phyloP scores from a whole-genome alignment of 2,329 filamentous ascomycete species.

The Neophaeococcomyces mojaviensis region DNA sequence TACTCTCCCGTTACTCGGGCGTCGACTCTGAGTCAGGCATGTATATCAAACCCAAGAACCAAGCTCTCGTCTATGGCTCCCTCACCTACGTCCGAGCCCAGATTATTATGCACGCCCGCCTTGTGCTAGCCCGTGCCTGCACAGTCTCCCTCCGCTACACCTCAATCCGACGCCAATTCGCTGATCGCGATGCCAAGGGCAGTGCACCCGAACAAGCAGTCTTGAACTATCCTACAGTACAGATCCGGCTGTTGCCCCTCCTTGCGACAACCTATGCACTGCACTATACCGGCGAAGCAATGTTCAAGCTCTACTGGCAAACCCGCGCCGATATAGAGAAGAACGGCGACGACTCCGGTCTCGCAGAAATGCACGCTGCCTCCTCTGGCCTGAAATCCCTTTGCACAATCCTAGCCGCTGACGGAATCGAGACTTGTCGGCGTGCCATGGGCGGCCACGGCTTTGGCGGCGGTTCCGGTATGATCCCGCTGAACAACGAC shows the following conservation, averaged over 20 bases:
- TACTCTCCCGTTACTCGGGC: slow-evolving; percentile 43
- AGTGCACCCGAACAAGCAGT: slow-evolving; percentile 38
- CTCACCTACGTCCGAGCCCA: slow-evolving; percentile 40
- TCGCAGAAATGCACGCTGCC: slow-evolving; percentile 48
- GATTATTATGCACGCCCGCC: slow-evolving; percentile 39
- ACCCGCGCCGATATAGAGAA: slow-evolving; percentile 40
- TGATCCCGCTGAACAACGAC: slow-evolving; percentile 45
- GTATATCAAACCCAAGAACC: slow-evolving; percentile 41
- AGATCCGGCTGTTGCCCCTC: slow-evolving; percentile 47
- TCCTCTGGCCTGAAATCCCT: slow-evolving; percentile 48
- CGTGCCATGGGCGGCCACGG: slow-evolving; percentile 49
- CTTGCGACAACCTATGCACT: slow-evolving; percentile 47
- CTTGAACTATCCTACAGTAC: slow-evolving; percentile 48
- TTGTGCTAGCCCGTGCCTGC: slow-evolving; percentile 47
- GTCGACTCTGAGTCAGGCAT: slow-evolving; percentile 40
- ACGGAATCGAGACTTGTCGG: slow-evolving; percentile 48
- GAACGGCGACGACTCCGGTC: slow-evolving; percentile 41
- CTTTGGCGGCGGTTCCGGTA: slow-evolving; percentile 46
- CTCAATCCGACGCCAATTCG: slow-evolving; percentile 43
- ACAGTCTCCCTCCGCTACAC: slow-evolving; percentile 47
- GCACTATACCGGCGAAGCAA: slow-evolving; percentile 38
- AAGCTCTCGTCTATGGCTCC: slow-evolving; percentile 44
- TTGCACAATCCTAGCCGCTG: slow-evolving; percentile 46
- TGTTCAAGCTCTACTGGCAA: slow-evolving; percentile 43
- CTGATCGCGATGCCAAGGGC: slow-evolving; percentile 38